Percentiles rank a stretch among this genome's conserved stretches.
Evolutionary conservation across 306 rosid species (phyloP).

Genomic region (Senna siamea): DNA sequence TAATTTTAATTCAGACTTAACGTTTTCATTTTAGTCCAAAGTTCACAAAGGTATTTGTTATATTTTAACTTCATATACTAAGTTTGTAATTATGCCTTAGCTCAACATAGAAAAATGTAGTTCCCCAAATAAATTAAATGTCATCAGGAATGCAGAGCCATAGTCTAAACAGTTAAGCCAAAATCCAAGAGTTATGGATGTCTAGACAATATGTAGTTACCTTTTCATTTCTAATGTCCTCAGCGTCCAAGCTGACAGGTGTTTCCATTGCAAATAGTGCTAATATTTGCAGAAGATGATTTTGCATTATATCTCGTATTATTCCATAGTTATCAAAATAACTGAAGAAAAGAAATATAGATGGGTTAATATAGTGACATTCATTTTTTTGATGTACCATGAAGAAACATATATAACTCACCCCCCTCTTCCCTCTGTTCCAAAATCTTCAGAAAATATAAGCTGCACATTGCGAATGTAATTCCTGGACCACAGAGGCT

Average conservation of each 20-base stretch:
- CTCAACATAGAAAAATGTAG: too few species aligned
- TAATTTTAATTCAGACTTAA: too few species aligned
- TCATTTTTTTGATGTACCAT: slow-evolving; percentile 9
- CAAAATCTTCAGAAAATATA: slow-evolving; percentile 98
- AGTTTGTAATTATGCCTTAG: too few species aligned
- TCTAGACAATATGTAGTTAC: slow-evolving; percentile 37
- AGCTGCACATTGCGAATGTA: slow-evolving; percentile 93
- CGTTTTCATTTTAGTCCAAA: too few species aligned
- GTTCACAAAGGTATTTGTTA: too few species aligned
- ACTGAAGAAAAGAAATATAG: slow-evolving; percentile 47
- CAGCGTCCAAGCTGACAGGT: slow-evolving; percentile 96
- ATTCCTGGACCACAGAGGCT: slow-evolving; percentile 90
- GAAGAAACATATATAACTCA: slow-evolving; percentile 47
- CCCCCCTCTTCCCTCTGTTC: slow-evolving; percentile 98
- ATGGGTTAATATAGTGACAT: slow-evolving; percentile 31
- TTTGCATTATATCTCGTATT: slow-evolving; percentile 97
- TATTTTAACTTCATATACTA: too few species aligned
- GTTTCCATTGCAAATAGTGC: slow-evolving; percentile 98
- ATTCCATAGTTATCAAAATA: slow-evolving; percentile 91
- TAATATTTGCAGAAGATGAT: slow-evolving; percentile 94
- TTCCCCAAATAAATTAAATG: background rate
- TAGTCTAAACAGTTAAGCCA: background rate
- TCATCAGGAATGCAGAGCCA: background rate
- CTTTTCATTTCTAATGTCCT: slow-evolving; percentile 96
- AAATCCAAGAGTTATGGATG: slow-evolving; percentile 11